Evolutionary conservation across 2,329 filamentous ascomycete species (phyloP).

Genomic region (Neurospora sp.): DNA sequence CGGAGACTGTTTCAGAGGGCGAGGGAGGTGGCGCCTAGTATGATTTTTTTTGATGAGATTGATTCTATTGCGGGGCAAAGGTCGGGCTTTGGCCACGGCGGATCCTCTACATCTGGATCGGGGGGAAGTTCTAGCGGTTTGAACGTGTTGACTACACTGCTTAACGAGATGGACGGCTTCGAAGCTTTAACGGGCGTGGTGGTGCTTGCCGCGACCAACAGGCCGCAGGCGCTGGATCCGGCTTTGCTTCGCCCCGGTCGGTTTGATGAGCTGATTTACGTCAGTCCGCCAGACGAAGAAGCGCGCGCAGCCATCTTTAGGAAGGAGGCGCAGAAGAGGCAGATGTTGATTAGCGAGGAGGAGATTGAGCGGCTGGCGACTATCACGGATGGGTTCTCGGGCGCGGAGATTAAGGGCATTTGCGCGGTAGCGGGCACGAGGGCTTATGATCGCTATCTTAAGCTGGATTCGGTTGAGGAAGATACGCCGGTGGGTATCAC

Average conservation of each 20-base stretch:
- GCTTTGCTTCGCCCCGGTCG: conserved; percentile 78
- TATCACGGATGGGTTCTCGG: conserved; percentile 67
- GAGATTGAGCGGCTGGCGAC: conserved; percentile 53
- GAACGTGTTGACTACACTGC: conserved; percentile 78
- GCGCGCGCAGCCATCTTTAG: conserved; percentile 69
- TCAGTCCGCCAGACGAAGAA: conserved; percentile 64
- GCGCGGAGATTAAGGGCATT: conserved; percentile 63
- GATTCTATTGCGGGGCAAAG: conserved; percentile 64
- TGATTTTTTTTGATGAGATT: conserved; percentile 97
- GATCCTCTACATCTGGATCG: conserved; percentile 17
- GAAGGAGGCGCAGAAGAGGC: conserved; percentile 53
- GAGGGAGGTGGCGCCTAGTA: conserved; percentile 73
- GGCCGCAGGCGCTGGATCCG: conserved; percentile 75
- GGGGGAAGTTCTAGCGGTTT: conserved; percentile 42
- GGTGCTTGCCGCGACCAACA: conserved; percentile 84
- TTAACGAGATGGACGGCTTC: conserved; percentile 95
- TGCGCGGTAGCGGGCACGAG: conserved; percentile 35
- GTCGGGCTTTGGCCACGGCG: conserved; percentile 36
- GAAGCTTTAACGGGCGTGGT: conserved; percentile 74
- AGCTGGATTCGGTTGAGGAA: conserved; percentile 1
- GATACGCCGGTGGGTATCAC: conserved; percentile 7
- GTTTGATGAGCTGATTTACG: conserved; percentile 77
- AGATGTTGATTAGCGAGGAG: conserved; percentile 47
- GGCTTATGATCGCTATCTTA: conserved; percentile 27
- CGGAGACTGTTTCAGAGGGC: conserved; percentile 81